These are phyloP conservation scores for Paradendryphiella salina DNA, from an alignment of 2,329 filamentous ascomycete genomes.

Conservation along the genomic window DNA sequence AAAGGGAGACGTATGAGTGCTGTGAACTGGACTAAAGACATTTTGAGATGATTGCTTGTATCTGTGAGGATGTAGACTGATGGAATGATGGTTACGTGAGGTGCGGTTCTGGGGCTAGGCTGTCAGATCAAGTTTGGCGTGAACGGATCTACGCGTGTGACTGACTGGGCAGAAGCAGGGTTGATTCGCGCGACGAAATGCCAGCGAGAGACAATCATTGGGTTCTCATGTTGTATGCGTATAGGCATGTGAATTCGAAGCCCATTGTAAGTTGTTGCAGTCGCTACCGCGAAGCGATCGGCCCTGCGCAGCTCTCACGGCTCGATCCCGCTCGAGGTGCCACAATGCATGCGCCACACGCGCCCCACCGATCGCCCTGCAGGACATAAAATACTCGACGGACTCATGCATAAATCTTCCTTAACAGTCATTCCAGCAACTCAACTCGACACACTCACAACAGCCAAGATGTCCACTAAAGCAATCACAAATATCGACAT, in stretches of 20 bases:
- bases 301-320: not conserved
- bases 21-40: slow-evolving; percentile 57
- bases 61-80: slow-evolving; percentile 1
- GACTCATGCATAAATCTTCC: slow-evolving; percentile 13
- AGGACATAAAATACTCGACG: slow-evolving; percentile 27
- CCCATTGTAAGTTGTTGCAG: not conserved
- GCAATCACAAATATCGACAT: slow-evolving; percentile 41
- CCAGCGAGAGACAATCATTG: not conserved
- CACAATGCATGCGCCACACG: slow-evolving; percentile 10
- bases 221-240: not conserved
- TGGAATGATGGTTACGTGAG: slow-evolving; percentile 6
- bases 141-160: slow-evolving; percentile 13
- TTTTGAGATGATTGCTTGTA: slow-evolving; percentile 11
- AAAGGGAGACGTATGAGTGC: slow-evolving; percentile 91
- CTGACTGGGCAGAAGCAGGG: not conserved
- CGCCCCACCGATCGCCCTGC: slow-evolving; percentile 16
- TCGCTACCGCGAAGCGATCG: not conserved
- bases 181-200: not conserved
- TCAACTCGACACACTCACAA: not conserved
- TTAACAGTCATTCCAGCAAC: slow-evolving; percentile 11
- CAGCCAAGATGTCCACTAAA: slow-evolving; percentile 32
- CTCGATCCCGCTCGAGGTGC: slow-evolving; percentile 7
- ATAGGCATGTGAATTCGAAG: not conserved
- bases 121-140: slow-evolving; percentile 17
- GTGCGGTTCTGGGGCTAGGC: slow-evolving; percentile 14